A percentile compares a stretch with the other conserved stretches of the same genome.
Conservation (phyloP, 441 rosid species). For the Viola pubescens region DNA sequence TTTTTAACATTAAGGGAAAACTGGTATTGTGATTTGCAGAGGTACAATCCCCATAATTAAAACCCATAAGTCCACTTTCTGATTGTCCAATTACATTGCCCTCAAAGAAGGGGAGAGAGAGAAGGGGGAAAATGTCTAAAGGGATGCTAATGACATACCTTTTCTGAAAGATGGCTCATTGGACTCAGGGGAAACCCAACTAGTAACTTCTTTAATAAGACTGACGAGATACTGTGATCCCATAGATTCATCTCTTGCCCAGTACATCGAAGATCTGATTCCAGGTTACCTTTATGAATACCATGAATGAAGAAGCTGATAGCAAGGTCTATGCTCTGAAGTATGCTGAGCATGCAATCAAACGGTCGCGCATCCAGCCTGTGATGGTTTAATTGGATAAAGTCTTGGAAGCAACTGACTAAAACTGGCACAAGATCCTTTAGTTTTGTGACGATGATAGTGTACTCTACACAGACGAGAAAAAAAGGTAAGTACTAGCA, state of each 20-base stretch:
- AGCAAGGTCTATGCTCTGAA: conserved; percentile 58
- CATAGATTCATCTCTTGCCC: conserved; percentile 24
- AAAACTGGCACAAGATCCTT: conserved; percentile 66
- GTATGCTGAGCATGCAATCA: conserved; percentile 50
- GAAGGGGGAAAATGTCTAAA: too few species aligned
- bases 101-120: not conserved
- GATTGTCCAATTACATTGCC: not conserved
- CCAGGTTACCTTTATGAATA: conserved; percentile 21
- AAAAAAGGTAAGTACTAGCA: conserved; percentile 4
- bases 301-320: conserved; percentile 39
- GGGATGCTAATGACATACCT: too few species aligned
- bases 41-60: not conserved
- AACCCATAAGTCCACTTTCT: not conserved
- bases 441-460: conserved; percentile 37
- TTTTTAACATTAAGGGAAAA: too few species aligned
- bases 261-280: conserved; percentile 25
- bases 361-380: conserved; percentile 48
- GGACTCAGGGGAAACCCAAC: conserved; percentile 54
- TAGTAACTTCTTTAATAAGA: conserved; percentile 52
- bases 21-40: not conserved
- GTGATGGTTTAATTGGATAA: conserved; percentile 46
- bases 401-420: conserved; percentile 63
- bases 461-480: conserved; percentile 37
- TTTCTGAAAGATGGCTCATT: conserved; percentile 31
- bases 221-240: conserved; percentile 41